Conservation (phyloP, 1,284 basidiomycete genomes). For the Pascua guehoae region DNA sequence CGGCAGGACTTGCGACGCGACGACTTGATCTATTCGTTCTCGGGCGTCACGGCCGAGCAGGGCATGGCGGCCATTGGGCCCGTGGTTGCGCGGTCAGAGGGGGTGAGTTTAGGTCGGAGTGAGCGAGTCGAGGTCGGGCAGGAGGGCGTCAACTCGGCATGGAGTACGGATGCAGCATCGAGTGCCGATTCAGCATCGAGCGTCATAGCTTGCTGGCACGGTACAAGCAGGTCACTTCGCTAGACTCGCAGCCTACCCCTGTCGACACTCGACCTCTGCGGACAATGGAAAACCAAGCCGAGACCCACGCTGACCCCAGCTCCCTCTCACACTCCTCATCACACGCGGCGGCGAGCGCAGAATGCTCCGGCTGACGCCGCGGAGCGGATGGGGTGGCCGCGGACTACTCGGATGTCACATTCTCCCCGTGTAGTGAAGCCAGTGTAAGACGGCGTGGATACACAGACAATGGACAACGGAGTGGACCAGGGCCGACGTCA, state of each 20-base stretch:
- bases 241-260: too few relatives aligned
- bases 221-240: too few relatives aligned
- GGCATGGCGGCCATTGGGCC: constrained; percentile 63
- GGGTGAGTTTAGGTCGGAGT: constrained; percentile 54
- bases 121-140: too few relatives aligned
- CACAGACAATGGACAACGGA: too few relatives aligned
- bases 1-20: constrained; percentile 64
- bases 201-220: too few relatives aligned
- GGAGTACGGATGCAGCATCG: too few relatives aligned
- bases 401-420: constrained; percentile 82
- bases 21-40: constrained; percentile 72
- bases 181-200: too few relatives aligned
- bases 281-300: too few relatives aligned
- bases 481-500: too few relatives aligned
- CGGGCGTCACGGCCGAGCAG: constrained; percentile 55
- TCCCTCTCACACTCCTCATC: constrained; percentile 54
- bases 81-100: constrained; percentile 67
- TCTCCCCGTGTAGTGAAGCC: constrained; percentile 51
- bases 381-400: constrained; percentile 68
- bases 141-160: too few relatives aligned
- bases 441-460: background rate
- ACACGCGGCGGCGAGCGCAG: constrained; percentile 48
- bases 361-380: constrained; percentile 56
- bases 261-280: too few relatives aligned
- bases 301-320: constrained; percentile 38